phyloP scores from a whole-genome alignment of 2,329 filamentous ascomycete genomes.

The Venturiaceae sp. region DNA sequence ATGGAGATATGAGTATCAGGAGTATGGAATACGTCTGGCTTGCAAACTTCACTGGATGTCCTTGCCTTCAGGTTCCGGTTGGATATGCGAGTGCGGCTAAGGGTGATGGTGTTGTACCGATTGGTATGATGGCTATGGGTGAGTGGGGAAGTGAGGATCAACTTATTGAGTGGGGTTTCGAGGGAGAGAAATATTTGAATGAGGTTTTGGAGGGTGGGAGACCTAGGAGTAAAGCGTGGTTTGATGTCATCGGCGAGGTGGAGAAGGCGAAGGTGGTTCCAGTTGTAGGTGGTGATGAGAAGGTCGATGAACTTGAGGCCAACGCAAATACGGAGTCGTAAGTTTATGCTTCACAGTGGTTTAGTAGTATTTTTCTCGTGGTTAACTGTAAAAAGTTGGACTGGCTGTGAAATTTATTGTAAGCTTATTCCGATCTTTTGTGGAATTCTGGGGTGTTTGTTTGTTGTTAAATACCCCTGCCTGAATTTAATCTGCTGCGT shows the following conservation, averaged over 20 bases:
- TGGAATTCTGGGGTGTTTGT: no score
- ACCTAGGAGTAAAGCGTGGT: slow-evolving; percentile 24
- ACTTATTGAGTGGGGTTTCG: slow-evolving; percentile 42
- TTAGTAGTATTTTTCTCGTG: no score
- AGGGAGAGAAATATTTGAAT: slow-evolving; percentile 39
- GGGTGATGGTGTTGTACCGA: slow-evolving; percentile 44
- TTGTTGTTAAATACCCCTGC: no score
- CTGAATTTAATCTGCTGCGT: no score
- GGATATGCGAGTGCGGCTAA: slow-evolving; percentile 55
- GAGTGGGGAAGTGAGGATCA: slow-evolving; percentile 46
- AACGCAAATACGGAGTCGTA: no score
- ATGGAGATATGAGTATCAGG: slow-evolving; percentile 62
- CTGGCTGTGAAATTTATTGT: no score
- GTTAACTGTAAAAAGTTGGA: no score
- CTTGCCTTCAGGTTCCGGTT: slow-evolving; percentile 63
- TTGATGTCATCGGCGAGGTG: slow-evolving; percentile 24
- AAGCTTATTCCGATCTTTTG: no score
- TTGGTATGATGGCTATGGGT: slow-evolving; percentile 44
- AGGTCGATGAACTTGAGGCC: no score
- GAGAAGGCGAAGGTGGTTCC: slow-evolving; percentile 3
- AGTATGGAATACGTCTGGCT: slow-evolving; percentile 83
- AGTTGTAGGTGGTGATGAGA: neutral
- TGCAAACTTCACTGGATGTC: slow-evolving; percentile 72
- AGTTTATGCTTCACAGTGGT: no score
- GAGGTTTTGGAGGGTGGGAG: slow-evolving; percentile 24